Percentiles rank a stretch among this genome's conserved stretches.
Conservation (phyloP, 768 basidiomycete species). For the Calocybe cyanea region DNA sequence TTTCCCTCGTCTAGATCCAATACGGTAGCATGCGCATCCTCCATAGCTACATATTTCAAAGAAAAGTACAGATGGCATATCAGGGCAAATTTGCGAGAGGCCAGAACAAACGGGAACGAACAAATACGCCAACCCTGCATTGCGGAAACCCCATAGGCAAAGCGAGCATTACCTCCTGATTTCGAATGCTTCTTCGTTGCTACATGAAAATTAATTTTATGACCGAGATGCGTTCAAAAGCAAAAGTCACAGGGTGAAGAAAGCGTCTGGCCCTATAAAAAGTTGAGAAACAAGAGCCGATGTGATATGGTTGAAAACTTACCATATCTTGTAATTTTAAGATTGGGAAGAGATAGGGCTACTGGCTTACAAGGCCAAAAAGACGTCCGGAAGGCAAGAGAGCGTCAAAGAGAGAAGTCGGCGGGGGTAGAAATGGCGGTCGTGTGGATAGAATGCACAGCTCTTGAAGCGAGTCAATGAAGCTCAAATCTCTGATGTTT, state of each 20-base stretch:
- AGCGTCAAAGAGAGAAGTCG: slow-evolving; percentile 23
- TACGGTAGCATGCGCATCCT: slow-evolving; percentile 85
- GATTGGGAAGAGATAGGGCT: slow-evolving; percentile 7
- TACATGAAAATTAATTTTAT: slow-evolving; percentile 26
- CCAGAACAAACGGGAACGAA: slow-evolving; percentile 44
- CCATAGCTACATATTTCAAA: slow-evolving; percentile 72
- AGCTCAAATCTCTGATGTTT: slow-evolving; percentile 24
- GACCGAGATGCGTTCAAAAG: slow-evolving; percentile 6
- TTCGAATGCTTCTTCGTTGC: slow-evolving; percentile 82
- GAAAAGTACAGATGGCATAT: slow-evolving; percentile 1
- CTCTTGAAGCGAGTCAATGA: slow-evolving; percentile 12
- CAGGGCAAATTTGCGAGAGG: background rate
- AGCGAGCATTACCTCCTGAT: slow-evolving; percentile 65
- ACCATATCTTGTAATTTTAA: slow-evolving; percentile 26
- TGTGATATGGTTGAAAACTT: slow-evolving; percentile 13
- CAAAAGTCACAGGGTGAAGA: slow-evolving; percentile 65
- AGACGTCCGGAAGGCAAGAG: slow-evolving; percentile 9
- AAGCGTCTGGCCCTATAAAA: slow-evolving; percentile 77
- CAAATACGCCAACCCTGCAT: slow-evolving; percentile 99
- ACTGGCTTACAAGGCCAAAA: slow-evolving; percentile 9
- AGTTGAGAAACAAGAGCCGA: slow-evolving; percentile 12
- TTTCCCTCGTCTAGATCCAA: slow-evolving; percentile 59
- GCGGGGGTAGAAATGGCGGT: slow-evolving; percentile 20
- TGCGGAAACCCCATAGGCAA: slow-evolving; percentile 78
- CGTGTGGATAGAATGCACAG: slow-evolving; percentile 32